Conservation (phyloP, 2,329 filamentous ascomycete genomes). For the Penicillium sp. region DNA sequence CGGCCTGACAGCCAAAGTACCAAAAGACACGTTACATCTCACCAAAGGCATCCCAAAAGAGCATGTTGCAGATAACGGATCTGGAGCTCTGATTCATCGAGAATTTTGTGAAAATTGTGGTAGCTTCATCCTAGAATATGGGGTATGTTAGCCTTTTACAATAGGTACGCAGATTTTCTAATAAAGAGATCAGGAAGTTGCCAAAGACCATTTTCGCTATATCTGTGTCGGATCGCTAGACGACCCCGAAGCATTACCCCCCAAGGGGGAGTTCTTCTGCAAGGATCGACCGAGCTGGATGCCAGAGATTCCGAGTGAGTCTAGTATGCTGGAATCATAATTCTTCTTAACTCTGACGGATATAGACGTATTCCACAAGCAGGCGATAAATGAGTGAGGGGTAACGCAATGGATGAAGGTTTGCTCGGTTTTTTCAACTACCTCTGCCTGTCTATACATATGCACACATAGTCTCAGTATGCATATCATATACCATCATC, state of each 20-base stretch:
- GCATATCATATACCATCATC: background rate
- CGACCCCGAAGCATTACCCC: constrained; percentile 48
- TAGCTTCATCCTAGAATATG: constrained; percentile 52
- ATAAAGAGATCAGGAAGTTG: constrained; percentile 24
- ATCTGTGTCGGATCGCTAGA: constrained; percentile 53
- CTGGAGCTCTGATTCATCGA: constrained; percentile 46
- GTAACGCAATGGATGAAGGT: background rate
- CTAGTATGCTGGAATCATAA: background rate
- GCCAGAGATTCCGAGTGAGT: constrained; percentile 48
- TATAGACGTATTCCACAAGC: constrained; percentile 46
- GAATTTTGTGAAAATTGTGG: constrained; percentile 56
- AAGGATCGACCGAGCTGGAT: constrained; percentile 50
- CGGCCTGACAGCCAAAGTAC: constrained; percentile 53
- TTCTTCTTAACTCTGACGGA: constrained; percentile 7
- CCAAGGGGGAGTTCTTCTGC: constrained; percentile 57
- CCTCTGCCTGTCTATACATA: background rate
- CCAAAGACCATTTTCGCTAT: constrained; percentile 39
- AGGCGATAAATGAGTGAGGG: constrained; percentile 43
- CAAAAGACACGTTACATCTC: constrained; percentile 44
- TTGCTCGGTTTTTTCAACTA: background rate
- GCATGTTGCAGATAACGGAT: constrained; percentile 52
- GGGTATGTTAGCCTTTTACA: constrained; percentile 33
- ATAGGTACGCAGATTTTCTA: background rate
- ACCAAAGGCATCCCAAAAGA: constrained; percentile 41
- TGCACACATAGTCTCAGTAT: background rate